These are phyloP conservation scores for Paracoccidioides lutzii DNA, from an alignment of 2,329 filamentous ascomycete genomes.

Conservation along the genomic window DNA sequence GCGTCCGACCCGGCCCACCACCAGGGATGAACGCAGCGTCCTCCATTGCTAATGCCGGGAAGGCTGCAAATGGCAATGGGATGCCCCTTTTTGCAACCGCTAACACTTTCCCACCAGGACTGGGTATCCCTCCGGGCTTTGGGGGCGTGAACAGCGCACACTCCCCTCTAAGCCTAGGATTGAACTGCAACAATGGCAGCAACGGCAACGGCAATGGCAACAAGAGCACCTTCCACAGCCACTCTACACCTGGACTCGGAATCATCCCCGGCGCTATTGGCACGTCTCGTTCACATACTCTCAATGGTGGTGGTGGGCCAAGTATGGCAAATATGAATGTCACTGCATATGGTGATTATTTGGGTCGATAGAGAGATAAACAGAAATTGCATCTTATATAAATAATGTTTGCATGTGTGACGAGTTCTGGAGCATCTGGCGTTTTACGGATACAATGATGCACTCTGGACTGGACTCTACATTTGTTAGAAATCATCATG, in stretches of 20 bases:
- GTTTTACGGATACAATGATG: conserved; percentile 16
- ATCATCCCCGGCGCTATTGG: conserved; percentile 11
- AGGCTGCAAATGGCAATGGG: conserved; percentile 38
- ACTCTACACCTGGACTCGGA: conserved; percentile 27
- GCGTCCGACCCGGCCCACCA: conserved; percentile 67
- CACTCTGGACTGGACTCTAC: conserved; percentile 20
- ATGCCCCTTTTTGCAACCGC: conserved; percentile 53
- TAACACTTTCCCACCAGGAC: conserved; percentile 68
- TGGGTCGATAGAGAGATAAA: conserved; percentile 29
- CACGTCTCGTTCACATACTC: not conserved
- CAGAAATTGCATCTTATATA: conserved; percentile 10
- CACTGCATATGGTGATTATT: conserved; percentile 32
- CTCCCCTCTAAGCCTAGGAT: conserved; percentile 13
- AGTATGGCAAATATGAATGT: conserved; percentile 9
- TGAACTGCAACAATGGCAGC: conserved; percentile 9
- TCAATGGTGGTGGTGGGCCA: conserved; percentile 6
- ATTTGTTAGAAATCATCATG: conserved; percentile 28
- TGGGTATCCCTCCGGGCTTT: conserved; percentile 63
- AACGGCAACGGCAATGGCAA: conserved; percentile 15
- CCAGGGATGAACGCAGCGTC: conserved; percentile 40
- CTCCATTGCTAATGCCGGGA: conserved; percentile 16
- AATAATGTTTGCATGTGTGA: conserved; percentile 32
- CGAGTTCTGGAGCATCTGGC: conserved; percentile 29
- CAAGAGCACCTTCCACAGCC: conserved; percentile 24
- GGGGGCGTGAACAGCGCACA: conserved; percentile 18